Evolutionary conservation across 2,329 filamentous ascomycete species (phyloP).

Genomic region (Aspergillus puulaauensis): DNA sequence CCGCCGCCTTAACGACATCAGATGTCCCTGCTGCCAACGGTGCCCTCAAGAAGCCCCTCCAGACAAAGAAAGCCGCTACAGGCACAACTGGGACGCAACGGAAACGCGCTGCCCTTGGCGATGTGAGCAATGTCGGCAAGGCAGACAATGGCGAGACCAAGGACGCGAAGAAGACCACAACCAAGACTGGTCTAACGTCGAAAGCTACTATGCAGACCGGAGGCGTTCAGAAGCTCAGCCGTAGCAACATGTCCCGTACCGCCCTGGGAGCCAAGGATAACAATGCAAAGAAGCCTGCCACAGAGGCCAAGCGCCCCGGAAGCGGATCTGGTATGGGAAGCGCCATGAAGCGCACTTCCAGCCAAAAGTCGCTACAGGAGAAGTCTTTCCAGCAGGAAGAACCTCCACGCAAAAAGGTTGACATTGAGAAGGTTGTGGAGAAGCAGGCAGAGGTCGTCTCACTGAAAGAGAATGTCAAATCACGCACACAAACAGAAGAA

Average conservation of each 20-base stretch:
- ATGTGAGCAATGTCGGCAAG: conserved; percentile 94
- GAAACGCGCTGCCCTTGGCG: conserved; percentile 82
- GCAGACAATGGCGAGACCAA: conserved; percentile 54
- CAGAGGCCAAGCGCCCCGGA: conserved; percentile 69
- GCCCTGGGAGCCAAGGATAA: conserved; percentile 65
- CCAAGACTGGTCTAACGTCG: conserved; percentile 69
- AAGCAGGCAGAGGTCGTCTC: conserved; percentile 33
- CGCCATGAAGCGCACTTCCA: conserved; percentile 65
- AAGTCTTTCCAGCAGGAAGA: conserved; percentile 58
- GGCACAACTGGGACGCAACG: conserved; percentile 53
- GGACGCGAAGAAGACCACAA: conserved; percentile 72
- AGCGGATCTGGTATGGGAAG: conserved; percentile 69
- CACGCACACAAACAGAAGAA: conserved; percentile 34
- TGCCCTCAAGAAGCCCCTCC: conserved; percentile 61
- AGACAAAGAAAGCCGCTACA: conserved; percentile 66
- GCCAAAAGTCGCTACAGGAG: conserved; percentile 60
- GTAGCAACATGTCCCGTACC: conserved; percentile 61
- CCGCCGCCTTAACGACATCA: conserved; percentile 61
- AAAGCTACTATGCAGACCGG: conserved; percentile 75
- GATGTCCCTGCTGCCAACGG: conserved; percentile 58
- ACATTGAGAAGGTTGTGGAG: conserved; percentile 47
- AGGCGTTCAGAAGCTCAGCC: conserved; percentile 73
- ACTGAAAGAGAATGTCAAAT: conserved; percentile 26
- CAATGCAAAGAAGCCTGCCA: conserved; percentile 59
- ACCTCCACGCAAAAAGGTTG: conserved; percentile 66